phyloP scores from a whole-genome alignment of 23 red algal species.

The Pyropia yezoensis region DNA sequence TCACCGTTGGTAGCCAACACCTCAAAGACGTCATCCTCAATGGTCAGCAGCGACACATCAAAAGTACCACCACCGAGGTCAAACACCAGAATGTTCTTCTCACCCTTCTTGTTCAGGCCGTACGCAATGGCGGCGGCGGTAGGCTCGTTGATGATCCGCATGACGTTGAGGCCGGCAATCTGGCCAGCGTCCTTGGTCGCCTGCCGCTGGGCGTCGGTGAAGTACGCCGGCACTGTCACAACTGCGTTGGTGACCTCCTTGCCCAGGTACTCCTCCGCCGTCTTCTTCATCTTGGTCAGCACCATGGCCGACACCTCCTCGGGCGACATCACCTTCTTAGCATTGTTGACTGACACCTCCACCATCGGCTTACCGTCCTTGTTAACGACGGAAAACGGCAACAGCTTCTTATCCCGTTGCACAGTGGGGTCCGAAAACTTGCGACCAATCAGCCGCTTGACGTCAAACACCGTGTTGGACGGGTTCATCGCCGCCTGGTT shows the following conservation, averaged over 20 bases:
- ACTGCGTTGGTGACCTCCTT: constrained; percentile 89
- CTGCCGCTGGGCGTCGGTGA: constrained; percentile 95
- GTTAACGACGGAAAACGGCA: constrained; percentile 88
- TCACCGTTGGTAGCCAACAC: constrained; percentile 97
- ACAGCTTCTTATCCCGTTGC: constrained; percentile 89
- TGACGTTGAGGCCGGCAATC: constrained; percentile 90
- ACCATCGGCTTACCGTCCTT: constrained; percentile 94
- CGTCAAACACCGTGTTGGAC: constrained; percentile 86
- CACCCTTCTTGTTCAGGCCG: constrained; percentile 96
- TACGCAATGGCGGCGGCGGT: constrained; percentile 98
- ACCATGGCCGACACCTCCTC: constrained; percentile 99
- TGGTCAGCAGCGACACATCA: constrained; percentile 94
- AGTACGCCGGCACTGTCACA: constrained; percentile 97
- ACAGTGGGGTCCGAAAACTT: constrained; percentile 82
- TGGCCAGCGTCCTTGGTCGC: constrained; percentile 98
- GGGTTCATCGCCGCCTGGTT: constrained; percentile 98
- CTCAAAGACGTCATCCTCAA: constrained; percentile 98
- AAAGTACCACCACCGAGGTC: constrained; percentile 98
- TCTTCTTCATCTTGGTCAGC: constrained; percentile 97
- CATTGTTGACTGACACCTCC: constrained; percentile 67
- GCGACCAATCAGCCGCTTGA: constrained; percentile 93
- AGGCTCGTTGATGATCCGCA: constrained; percentile 98
- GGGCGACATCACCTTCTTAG: constrained; percentile 81
- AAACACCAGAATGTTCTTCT: constrained; percentile 98
- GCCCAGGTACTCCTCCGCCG: constrained; percentile 96